Evolutionary conservation across 345 rosid species (phyloP).

Genomic region (Dovyalis caffra): DNA sequence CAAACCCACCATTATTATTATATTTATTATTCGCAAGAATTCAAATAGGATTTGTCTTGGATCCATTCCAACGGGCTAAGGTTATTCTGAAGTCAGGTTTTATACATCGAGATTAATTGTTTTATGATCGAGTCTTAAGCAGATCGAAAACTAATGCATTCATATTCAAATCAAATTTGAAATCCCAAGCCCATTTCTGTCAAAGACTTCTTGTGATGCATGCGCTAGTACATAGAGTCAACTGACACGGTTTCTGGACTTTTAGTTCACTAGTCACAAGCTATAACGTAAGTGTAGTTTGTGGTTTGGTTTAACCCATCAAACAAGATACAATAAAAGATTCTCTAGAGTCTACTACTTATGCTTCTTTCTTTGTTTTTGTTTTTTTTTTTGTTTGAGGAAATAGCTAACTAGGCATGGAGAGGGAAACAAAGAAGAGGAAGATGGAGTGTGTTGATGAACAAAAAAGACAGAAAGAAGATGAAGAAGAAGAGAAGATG

Average conservation of each 20-base stretch:
- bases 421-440: slow-evolving; percentile 39
- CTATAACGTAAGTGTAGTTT: not conserved
- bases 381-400: not conserved
- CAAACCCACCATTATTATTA: not conserved
- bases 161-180: not conserved
- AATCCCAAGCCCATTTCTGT: not conserved
- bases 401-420: slow-evolving; percentile 25
- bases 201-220: not conserved
- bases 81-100: not conserved
- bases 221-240: not conserved
- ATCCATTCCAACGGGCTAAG: no score
- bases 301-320: not conserved
- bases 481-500: slow-evolving; percentile 44
- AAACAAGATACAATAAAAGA: not conserved
- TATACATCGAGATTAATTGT: not conserved
- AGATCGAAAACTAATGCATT: not conserved
- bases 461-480: not conserved
- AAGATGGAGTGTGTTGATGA: slow-evolving; percentile 27
- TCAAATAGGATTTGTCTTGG: no score
- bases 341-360: not conserved
- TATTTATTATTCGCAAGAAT: no score
- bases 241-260: not conserved
- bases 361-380: not conserved
- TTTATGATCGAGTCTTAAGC: no score
- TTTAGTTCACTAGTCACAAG: no score